Conservation (phyloP, 1,284 basidiomycete species). For the Fomitopsis schrenkii region DNA sequence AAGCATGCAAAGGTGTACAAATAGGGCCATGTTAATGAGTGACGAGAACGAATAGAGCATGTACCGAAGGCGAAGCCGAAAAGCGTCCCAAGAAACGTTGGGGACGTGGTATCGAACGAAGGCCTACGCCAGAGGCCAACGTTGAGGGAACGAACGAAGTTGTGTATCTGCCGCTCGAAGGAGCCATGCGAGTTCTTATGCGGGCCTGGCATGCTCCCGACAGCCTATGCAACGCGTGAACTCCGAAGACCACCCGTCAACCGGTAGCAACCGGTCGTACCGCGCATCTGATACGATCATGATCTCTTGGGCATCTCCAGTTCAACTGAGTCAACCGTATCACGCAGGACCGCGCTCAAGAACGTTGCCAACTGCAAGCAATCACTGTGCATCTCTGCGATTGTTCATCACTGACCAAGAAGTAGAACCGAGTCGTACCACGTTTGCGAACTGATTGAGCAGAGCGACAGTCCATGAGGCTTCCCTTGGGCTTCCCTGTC, state of each 20-base stretch:
- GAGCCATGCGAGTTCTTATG: not conserved
- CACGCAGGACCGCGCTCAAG: no score
- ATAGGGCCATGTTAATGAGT: not conserved
- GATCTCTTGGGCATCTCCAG: not conserved
- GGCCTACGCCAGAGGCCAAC: not conserved
- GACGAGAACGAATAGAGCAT: not conserved
- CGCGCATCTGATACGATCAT: not conserved
- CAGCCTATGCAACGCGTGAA: not conserved
- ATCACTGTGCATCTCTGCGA: no score
- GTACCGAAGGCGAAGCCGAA: not conserved
- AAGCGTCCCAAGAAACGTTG: not conserved
- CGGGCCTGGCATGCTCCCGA: not conserved
- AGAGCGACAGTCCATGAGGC: no score
- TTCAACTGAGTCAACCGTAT: no score
- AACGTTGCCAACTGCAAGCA: no score
- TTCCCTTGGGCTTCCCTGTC: no score
- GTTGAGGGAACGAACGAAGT: conserved; percentile 1
- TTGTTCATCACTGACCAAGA: no score
- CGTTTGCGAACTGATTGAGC: no score
- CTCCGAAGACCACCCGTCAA: no score
- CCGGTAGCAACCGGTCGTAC: not conserved
- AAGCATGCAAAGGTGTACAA: not conserved
- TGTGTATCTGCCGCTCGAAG: not conserved
- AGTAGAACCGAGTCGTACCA: no score
- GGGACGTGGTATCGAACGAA: not conserved